phyloP scores from a whole-genome alignment of 495 filamentous ascomycete species.

The Bacidia gigantensis region DNA sequence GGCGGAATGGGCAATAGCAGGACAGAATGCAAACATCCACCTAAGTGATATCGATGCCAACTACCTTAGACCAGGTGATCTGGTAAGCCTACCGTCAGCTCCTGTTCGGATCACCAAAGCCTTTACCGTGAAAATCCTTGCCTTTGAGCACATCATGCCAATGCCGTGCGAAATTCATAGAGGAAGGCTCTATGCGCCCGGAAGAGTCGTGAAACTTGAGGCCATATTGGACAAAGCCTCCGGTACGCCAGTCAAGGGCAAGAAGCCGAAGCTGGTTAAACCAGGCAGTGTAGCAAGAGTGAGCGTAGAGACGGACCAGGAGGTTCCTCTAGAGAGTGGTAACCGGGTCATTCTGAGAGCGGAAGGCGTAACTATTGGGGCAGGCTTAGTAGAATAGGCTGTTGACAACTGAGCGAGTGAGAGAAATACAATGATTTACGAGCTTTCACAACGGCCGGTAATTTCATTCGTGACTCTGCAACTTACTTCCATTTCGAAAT shows the following conservation, averaged over 20 bases:
- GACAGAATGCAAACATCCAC: slow-evolving; percentile 74
- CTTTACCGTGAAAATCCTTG: slow-evolving; percentile 71
- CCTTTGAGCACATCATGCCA: slow-evolving; percentile 78
- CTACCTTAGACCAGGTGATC: slow-evolving; percentile 72
- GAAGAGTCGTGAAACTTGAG: slow-evolving; percentile 53
- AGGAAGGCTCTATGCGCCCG: slow-evolving; percentile 67
- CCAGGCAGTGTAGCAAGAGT: slow-evolving; percentile 54
- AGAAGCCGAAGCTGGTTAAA: slow-evolving; percentile 68
- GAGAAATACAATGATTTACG: too few relatives aligned
- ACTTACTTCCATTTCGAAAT: too few relatives aligned
- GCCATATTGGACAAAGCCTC: slow-evolving; percentile 63
- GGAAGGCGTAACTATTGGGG: slow-evolving; percentile 71
- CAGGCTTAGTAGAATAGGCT: slow-evolving; percentile 62
- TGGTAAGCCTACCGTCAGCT: slow-evolving; percentile 55
- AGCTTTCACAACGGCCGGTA: too few relatives aligned
- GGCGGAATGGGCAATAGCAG: slow-evolving; percentile 87
- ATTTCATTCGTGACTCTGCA: too few relatives aligned
- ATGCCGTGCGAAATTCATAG: slow-evolving; percentile 80
- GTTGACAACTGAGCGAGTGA: too few relatives aligned
- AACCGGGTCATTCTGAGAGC: slow-evolving; percentile 67
- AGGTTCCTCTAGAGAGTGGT: slow-evolving; percentile 65
- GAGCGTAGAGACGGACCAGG: slow-evolving; percentile 58
- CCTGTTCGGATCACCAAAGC: slow-evolving; percentile 54
- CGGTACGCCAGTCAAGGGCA: slow-evolving; percentile 50
- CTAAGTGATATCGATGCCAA: slow-evolving; percentile 73